A percentile compares a stretch with the other conserved stretches of the same genome.
phyloP scores from a whole-genome alignment of 2,329 filamentous ascomycete species.

The Calonectria pteridis region DNA sequence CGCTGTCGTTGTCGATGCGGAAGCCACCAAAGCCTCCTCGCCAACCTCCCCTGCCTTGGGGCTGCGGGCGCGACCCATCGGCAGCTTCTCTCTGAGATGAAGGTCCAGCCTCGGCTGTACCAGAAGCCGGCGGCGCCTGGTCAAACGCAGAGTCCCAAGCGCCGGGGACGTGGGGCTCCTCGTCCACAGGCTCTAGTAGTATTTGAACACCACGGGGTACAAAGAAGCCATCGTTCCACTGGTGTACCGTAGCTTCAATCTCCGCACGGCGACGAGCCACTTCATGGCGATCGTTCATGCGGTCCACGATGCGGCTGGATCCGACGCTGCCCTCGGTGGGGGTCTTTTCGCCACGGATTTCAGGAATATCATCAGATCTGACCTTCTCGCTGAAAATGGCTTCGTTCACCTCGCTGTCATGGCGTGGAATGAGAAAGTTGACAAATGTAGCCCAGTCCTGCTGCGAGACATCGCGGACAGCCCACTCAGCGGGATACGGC shows the following conservation, averaged over 20 bases:
- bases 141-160: constrained; percentile 42
- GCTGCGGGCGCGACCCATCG: constrained; percentile 16
- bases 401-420: constrained; percentile 58
- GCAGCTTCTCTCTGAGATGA: constrained; percentile 29
- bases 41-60: constrained; percentile 21
- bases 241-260: constrained; percentile 57
- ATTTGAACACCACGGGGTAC: constrained; percentile 62
- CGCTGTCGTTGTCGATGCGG: constrained; percentile 56
- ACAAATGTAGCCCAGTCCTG: constrained; percentile 72
- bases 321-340: constrained; percentile 21
- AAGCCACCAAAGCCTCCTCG: constrained; percentile 48
- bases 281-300: constrained; percentile 34
- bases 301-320: constrained; percentile 16
- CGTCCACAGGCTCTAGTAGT: constrained; percentile 41
- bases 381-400: constrained; percentile 63
- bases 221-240: constrained; percentile 72
- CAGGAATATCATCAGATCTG: constrained; percentile 52
- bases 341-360: constrained; percentile 46
- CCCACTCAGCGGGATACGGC: constrained; percentile 56
- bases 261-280: constrained; percentile 43
- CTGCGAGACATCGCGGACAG: constrained; percentile 58
- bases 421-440: constrained; percentile 66
- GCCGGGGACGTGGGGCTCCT: constrained; percentile 42
- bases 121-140: constrained; percentile 16
- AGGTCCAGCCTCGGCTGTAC: constrained; percentile 13